phyloP scores from a whole-genome alignment of 805 yeast species.

The Ogataea ganodermae region DNA sequence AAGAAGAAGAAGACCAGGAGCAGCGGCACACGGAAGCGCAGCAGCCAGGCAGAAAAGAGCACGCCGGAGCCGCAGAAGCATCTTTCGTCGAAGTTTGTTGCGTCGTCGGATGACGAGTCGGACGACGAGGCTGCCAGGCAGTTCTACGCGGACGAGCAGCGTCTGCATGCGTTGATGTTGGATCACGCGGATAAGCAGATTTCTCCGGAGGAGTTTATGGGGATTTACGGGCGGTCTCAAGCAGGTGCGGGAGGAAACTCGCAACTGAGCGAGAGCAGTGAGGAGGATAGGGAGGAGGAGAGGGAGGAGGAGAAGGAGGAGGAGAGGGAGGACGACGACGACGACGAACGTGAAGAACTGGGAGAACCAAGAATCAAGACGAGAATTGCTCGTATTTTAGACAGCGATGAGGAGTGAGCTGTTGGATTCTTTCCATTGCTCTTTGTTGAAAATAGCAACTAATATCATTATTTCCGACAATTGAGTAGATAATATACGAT shows the following conservation, averaged over 20 bases:
- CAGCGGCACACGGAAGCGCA: conserved; percentile 15
- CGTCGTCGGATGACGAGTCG: conserved; percentile 63
- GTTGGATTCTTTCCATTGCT: too few relatives aligned
- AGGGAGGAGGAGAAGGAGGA: conserved; percentile 1
- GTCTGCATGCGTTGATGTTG: conserved; percentile 41
- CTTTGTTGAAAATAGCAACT: too few relatives aligned
- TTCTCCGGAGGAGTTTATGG: conserved; percentile 31
- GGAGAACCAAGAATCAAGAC: neutral
- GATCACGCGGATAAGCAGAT: conserved; percentile 29
- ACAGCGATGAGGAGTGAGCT: conserved; percentile 10
- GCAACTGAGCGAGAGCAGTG: neutral
- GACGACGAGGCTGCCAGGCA: conserved; percentile 54
- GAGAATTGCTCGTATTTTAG: neutral
- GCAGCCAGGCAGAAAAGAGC: too few relatives aligned
- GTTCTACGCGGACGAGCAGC: conserved; percentile 59
- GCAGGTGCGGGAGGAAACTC: conserved; percentile 4
- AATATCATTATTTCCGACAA: too few relatives aligned
- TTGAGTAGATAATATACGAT: too few relatives aligned
- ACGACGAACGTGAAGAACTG: too few relatives aligned
- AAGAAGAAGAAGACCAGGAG: conserved; percentile 12
- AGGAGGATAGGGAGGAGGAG: conserved; percentile 3
- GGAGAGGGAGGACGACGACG: conserved; percentile 1
- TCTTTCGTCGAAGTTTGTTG: conserved; percentile 56
- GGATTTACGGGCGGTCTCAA: conserved; percentile 10
- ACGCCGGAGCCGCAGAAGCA: conserved; percentile 15